Evolutionary conservation across 2,329 filamentous ascomycete species (phyloP).

Genomic region (Fusarium poae): DNA sequence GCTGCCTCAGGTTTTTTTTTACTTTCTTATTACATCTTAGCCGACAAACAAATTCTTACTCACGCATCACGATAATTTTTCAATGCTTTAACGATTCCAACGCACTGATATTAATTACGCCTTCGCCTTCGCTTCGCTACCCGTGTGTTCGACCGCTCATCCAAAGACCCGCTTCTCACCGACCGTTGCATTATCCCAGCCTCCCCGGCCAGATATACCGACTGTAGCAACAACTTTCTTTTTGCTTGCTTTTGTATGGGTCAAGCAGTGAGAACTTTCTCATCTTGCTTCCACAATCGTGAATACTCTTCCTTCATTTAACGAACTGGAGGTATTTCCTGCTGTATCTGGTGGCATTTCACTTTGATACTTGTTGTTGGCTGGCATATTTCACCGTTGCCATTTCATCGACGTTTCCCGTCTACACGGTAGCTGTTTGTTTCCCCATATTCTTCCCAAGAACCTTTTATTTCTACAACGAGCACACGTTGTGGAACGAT

Average conservation of each 20-base stretch:
- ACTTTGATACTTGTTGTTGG: conserved; percentile 35
- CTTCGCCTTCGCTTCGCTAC: conserved; percentile 42
- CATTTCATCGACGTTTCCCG: conserved; percentile 30
- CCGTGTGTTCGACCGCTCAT: conserved; percentile 42
- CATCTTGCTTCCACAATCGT: conserved; percentile 28
- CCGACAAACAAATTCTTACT: conserved; percentile 5
- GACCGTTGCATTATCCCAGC: conserved; percentile 46
- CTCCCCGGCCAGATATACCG: conserved; percentile 41
- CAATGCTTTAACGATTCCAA: conserved; percentile 19
- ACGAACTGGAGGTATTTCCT: conserved; percentile 34
- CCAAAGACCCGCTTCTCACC: conserved; percentile 47
- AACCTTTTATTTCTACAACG: conserved; percentile 26
- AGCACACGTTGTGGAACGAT: conserved; percentile 37
- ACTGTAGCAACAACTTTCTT: conserved; percentile 31
- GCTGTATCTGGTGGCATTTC: conserved; percentile 33
- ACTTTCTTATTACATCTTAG: conserved; percentile 36
- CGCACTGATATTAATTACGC: conserved; percentile 31
- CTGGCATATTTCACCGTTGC: conserved; percentile 27
- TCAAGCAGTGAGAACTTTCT: conserved; percentile 33
- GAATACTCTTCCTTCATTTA: conserved; percentile 34
- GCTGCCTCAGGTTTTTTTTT: conserved; percentile 33
- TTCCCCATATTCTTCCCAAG: conserved; percentile 23
- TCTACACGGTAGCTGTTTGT: conserved; percentile 31
- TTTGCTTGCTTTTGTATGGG: conserved; percentile 31
- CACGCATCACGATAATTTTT: conserved; percentile 21